These are phyloP conservation scores for Pneumocystis oryctolagi DNA, from an alignment of 1,139 yeast species.

Conservation along the genomic window DNA sequence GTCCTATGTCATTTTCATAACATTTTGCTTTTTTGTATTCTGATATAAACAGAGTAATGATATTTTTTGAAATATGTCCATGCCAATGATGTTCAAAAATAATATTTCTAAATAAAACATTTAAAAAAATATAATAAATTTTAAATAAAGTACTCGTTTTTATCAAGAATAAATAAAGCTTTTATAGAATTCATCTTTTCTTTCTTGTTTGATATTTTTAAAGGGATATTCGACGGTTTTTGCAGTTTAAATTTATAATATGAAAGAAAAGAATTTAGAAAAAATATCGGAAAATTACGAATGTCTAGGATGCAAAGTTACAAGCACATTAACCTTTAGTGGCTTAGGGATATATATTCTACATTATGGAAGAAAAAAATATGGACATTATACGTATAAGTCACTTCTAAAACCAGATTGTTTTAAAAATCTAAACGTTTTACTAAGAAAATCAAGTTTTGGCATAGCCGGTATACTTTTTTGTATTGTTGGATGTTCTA, in stretches of 20 bases:
- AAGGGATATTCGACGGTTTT: not conserved
- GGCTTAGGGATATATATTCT: not conserved
- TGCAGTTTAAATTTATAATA: not conserved
- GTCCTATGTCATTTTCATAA: not conserved
- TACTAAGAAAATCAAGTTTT: not conserved
- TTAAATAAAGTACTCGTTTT: not conserved
- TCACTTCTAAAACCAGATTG: not conserved
- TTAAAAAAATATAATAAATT: not conserved
- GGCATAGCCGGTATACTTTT: not conserved
- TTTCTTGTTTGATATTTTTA: not conserved
- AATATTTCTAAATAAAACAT: not conserved
- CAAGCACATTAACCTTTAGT: not conserved
- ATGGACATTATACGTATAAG: not conserved
- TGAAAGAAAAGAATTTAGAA: not conserved
- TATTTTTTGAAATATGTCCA: not conserved
- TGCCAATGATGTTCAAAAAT: constrained; percentile 1
- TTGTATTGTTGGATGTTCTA: not conserved
- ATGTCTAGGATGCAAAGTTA: not conserved
- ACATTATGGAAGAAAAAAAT: not conserved
- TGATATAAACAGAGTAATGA: not conserved
- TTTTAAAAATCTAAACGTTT: not conserved
- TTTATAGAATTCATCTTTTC: not conserved
- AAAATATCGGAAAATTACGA: not conserved
- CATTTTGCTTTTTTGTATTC: not conserved
- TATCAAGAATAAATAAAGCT: not conserved